These are phyloP conservation scores for Plectranthus barbatus DNA, from an alignment of 257 asterid species.

Conservation along the genomic window DNA sequence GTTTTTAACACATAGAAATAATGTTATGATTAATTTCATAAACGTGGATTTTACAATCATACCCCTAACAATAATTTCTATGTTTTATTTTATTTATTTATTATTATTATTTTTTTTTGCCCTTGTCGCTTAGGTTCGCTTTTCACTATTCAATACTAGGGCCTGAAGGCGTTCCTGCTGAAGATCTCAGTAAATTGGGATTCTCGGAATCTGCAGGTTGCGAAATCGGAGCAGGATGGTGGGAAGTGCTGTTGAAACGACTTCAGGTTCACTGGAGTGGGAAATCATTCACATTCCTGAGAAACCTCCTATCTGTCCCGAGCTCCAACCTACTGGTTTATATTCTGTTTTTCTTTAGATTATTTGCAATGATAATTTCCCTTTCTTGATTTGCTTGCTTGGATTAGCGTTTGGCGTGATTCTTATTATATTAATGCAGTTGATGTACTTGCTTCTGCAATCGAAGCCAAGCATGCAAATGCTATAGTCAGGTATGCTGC, in stretches of 20 bases:
- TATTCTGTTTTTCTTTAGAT: background rate
- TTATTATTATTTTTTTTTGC: no score
- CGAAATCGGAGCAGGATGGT: slow-evolving; percentile 21
- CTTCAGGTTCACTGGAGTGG: slow-evolving; percentile 13
- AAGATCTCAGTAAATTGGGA: background rate
- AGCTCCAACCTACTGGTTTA: slow-evolving; percentile 64
- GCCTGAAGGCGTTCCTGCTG: no score
- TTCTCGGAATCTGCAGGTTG: background rate
- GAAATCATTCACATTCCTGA: slow-evolving; percentile 67
- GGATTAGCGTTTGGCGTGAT: background rate
- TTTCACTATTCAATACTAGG: no score
- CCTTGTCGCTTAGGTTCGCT: no score
- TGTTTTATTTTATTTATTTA: no score
- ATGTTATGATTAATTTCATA: no score
- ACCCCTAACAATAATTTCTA: no score
- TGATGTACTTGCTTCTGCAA: slow-evolving; percentile 50
- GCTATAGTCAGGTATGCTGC: slow-evolving; percentile 52
- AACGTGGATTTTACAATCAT: no score
- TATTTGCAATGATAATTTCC: background rate
- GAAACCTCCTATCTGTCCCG: slow-evolving; percentile 48
- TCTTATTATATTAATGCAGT: slow-evolving; percentile 22
- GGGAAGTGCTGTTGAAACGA: slow-evolving; percentile 10
- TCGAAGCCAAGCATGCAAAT: slow-evolving; percentile 69
- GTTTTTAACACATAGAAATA: no score
- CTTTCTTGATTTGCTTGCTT: background rate